These are phyloP conservation scores for Apiotrichum veenhuisii DNA, from an alignment of 1,284 basidiomycete species.

Conservation along the genomic window DNA sequence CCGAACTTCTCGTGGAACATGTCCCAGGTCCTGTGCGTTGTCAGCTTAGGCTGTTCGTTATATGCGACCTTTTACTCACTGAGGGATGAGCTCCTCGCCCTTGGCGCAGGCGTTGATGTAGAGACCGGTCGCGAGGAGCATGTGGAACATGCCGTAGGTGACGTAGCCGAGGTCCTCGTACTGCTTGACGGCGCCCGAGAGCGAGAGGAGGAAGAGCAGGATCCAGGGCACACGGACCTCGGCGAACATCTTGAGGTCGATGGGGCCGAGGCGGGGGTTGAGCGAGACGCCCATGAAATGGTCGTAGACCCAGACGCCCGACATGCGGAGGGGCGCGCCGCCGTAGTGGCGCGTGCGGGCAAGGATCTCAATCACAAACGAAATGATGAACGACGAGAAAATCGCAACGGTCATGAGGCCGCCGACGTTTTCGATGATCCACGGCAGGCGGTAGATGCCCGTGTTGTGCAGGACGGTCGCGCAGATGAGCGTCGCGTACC, in stretches of 20 bases:
- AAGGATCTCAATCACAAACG: conserved; percentile 73
- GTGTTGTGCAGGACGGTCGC: conserved; percentile 74
- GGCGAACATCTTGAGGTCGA: conserved; percentile 99
- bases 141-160: conserved; percentile 96
- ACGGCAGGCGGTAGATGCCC: conserved; percentile 82
- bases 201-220: conserved; percentile 85
- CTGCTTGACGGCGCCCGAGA: conserved; percentile 92
- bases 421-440: conserved; percentile 95
- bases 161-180: conserved; percentile 89
- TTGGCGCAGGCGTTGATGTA: conserved; percentile 96
- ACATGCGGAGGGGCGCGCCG: conserved; percentile 85
- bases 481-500: conserved; percentile 80
- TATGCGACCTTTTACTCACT: conserved; percentile 43
- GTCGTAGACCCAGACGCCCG: conserved; percentile 88
- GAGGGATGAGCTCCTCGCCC: conserved; percentile 95
- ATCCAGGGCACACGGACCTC: conserved; percentile 98
- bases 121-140: conserved; percentile 91
- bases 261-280: conserved; percentile 87
- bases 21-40: conserved; percentile 69
- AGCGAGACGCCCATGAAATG: conserved; percentile 94
- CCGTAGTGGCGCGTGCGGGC: conserved; percentile 61
- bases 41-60: neutral
- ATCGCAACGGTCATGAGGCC: conserved; percentile 94
- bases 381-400: conserved; percentile 80
- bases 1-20: conserved; percentile 97